Evolutionary conservation across 1,284 basidiomycete species (phyloP), one percentile per base, ranked within the genome.

Genomic region (Takashimella koratensis): DNA sequence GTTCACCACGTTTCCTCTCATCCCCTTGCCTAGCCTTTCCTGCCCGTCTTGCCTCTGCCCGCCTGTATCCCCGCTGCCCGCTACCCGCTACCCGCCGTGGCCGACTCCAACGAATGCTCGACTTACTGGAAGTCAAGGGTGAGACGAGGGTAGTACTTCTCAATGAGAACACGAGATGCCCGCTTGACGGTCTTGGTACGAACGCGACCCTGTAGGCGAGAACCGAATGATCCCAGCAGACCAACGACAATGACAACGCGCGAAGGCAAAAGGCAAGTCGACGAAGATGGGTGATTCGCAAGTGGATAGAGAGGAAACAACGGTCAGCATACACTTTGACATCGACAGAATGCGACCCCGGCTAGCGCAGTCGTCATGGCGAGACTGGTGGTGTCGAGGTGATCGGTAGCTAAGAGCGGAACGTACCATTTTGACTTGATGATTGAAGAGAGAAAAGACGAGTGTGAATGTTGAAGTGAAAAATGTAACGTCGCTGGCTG

Each of bases 101-200:
- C n/a, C n/a, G n/a, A n/a, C n/a, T n/a, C n/a, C n/a, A n/a, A n/a
- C n/a, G n/a, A n/a, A n/a, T n/a, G n/a, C n/a, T n/a, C 45, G n/a
- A 75, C 77, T 66, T 62, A 79, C 77, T 94, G 91, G 81, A 95
- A 95, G 76, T 95, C 93, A 75, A 95, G 87, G 61, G 92, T 95
- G 68, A 96, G 85, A 71, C 92, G 88, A 66, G 92, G 92, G 81
- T 94, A 95, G 84, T 98, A 99, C 84, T 98, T 97, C 86, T 99
- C 95, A 76, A 99, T 98, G 81, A 98, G 86, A 72, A 96, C 92
- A 67, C 95, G 88, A 68, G 94, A 95, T 76, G 95, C 95, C 81
- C 95, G 90, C 86, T 98, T 99, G 78, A 94, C 95, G 68, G 95
- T 99, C 84, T 99, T 99, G 73, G 95, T 99, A 76, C 95, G 90